Base-by-base conservation (phyloP, 2,329 filamentous ascomycete species). In the Aspergillus pseudoviridinutans region DNA sequence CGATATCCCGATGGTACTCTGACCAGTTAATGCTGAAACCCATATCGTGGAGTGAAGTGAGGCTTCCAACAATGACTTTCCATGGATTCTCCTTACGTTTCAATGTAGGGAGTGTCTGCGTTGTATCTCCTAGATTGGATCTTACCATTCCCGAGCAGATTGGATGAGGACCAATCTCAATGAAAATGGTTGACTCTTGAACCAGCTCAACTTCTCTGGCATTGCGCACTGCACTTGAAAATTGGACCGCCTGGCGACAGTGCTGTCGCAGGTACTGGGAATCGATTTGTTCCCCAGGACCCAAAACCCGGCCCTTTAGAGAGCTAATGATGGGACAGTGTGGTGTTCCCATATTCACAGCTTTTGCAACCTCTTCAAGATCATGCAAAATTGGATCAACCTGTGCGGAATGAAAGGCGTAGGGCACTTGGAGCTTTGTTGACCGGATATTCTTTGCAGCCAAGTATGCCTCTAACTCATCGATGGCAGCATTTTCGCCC, bases 121-220 rank as follows among this genome's bases (percentile, higher is more conserved):
- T 82, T 78, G 54, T 83, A 82, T 81, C 77, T 8, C 77, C 85
- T 57, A 89, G 82, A 2, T 85, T 85, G 22, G 86, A 68, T 53
- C 76, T 76, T 28, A 81, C 69, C 71, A 81, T 77, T 47, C 73
- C 74, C 2, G 74, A 73, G 58, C 76, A 79, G 22, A 80, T 70
- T 0, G 80, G 76, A 56, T 81, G 76, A 2, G 79, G 78, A 6
- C 80, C 80, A 57, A 82, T 65, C 82, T 91, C 88, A 59, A 91
- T 78, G 84, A 86, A 90, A 29, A 87, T 79, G n/a, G 87, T 88
- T 77, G 87, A 86, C 64, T 87, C 85, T 60, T 87, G 82, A 58
- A 89, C 86, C 25, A 83, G 71, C 61, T 62, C 66, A 4, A 61
- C 57, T 6, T 71, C 69, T 41, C 71, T 66, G 4, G 72, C 76